These are phyloP conservation scores for Trichoderma atroviride DNA, from an alignment of 2,329 filamentous ascomycete genomes.

Conservation along the genomic window DNA sequence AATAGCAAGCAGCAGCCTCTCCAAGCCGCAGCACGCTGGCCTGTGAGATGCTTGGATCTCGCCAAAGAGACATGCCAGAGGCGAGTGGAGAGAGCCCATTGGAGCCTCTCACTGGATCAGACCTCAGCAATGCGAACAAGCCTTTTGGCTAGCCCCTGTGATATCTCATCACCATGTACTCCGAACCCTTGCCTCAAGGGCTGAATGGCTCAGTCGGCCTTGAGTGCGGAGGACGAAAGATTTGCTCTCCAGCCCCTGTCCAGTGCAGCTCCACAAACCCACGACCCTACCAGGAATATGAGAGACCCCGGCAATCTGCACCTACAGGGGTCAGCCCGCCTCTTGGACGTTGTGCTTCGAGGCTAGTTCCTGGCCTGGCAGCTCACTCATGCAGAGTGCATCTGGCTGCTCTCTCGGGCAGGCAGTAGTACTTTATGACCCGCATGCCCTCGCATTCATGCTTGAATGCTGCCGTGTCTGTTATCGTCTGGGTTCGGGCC, in stretches of 20 bases:
- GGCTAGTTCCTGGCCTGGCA: slow-evolving; percentile 19
- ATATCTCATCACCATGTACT: slow-evolving; percentile 23
- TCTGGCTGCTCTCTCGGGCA: slow-evolving; percentile 27
- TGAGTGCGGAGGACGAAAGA: slow-evolving; percentile 22
- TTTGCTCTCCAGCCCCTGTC: slow-evolving; percentile 19
- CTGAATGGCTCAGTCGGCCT: slow-evolving; percentile 13
- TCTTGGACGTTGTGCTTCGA: slow-evolving; percentile 25
- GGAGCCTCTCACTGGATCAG: neutral
- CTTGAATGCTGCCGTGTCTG: slow-evolving; percentile 31
- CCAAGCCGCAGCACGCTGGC: slow-evolving; percentile 9
- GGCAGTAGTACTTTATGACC: slow-evolving; percentile 38
- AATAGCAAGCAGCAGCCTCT: slow-evolving; percentile 12
- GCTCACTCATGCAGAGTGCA: slow-evolving; percentile 30
- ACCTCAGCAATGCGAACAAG: slow-evolving; percentile 15
- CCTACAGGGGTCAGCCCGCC: slow-evolving; percentile 25
- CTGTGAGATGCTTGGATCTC: slow-evolving; percentile 21
- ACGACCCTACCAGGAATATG: slow-evolving; percentile 20
- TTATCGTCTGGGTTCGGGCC: slow-evolving; percentile 16
- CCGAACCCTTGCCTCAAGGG: slow-evolving; percentile 12
- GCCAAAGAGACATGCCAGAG: slow-evolving; percentile 13
- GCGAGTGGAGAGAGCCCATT: slow-evolving; percentile 16
- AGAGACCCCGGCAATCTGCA: slow-evolving; percentile 24
- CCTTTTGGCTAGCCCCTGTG: slow-evolving; percentile 22
- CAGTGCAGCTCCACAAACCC: slow-evolving; percentile 21
- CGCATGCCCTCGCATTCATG: slow-evolving; percentile 31